phyloP scores from a whole-genome alignment of 2,329 filamentous ascomycete species.

The Trichoderma guizhouense region DNA sequence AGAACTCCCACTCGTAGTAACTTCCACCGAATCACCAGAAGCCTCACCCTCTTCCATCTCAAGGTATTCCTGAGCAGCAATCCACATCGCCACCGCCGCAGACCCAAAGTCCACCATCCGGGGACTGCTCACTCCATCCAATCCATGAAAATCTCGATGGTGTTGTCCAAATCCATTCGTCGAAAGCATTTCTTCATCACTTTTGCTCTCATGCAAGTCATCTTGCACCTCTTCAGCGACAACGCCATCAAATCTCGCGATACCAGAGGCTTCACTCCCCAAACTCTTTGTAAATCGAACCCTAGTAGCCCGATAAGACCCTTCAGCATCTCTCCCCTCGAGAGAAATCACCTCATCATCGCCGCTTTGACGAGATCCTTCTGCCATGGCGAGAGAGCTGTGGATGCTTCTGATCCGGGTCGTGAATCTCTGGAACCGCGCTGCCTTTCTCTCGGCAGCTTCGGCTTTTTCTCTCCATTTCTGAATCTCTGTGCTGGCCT shows the following conservation, averaged over 20 bases:
- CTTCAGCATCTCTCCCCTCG: background rate
- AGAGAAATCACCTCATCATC: background rate
- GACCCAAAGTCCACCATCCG: conserved; percentile 20
- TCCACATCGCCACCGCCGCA: conserved; percentile 31
- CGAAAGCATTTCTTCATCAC: background rate
- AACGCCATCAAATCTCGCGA: background rate
- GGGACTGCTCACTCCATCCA: conserved; percentile 11
- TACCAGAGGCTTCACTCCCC: background rate
- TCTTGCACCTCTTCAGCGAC: background rate
- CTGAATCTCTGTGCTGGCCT: conserved; percentile 30
- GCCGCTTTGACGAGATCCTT: background rate
- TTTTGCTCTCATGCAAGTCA: background rate
- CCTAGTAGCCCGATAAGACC: background rate
- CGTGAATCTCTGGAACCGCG: conserved; percentile 45
- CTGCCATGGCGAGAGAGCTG: conserved; percentile 14
- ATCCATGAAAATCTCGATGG: background rate
- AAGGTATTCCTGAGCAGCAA: conserved; percentile 31
- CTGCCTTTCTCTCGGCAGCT: conserved; percentile 51
- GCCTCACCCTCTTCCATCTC: conserved; percentile 8
- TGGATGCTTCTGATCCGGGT: conserved; percentile 32
- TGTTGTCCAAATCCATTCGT: no score
- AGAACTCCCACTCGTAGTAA: background rate
- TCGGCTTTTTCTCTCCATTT: conserved; percentile 56
- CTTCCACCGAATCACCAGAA: background rate
- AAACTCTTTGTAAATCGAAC: background rate